These are phyloP conservation scores for Lipomyces japonicus DNA, from an alignment of 805 yeast species.

Conservation along the genomic window DNA sequence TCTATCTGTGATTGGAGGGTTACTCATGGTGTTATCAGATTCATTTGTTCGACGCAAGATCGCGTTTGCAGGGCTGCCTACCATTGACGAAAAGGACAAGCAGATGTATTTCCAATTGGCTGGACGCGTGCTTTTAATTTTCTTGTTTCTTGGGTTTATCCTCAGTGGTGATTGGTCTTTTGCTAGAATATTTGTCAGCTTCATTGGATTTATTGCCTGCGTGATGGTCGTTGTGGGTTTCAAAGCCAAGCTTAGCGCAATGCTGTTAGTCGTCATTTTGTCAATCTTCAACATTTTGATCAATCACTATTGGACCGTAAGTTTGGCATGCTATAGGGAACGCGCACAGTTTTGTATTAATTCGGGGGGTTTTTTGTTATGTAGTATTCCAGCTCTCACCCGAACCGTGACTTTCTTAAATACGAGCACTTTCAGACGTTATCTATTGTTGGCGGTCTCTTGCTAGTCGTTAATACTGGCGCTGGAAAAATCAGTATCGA, in stretches of 20 bases:
- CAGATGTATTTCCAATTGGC: conserved; percentile 80
- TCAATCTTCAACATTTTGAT: conserved; percentile 70
- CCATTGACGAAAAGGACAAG: conserved; percentile 48
- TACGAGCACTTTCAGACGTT: conserved; percentile 94
- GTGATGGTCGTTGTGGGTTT: conserved; percentile 83
- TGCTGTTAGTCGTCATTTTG: conserved; percentile 59
- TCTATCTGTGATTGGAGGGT: conserved; percentile 86
- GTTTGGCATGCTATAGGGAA: too few species aligned
- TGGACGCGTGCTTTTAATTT: conserved; percentile 80
- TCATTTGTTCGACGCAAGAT: conserved; percentile 69
- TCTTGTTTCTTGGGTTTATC: conserved; percentile 80
- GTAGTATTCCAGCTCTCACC: conserved; percentile 55
- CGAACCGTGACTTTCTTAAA: conserved; percentile 80
- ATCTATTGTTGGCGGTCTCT: conserved; percentile 89
- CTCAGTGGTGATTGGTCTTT: conserved; percentile 70
- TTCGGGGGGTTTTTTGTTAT: too few species aligned
- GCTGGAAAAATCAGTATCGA: conserved; percentile 93
- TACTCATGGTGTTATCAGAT: conserved; percentile 81
- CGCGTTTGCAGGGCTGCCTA: conserved; percentile 25
- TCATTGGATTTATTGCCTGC: conserved; percentile 67
- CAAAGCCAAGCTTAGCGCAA: conserved; percentile 86
- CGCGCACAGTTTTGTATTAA: too few species aligned
- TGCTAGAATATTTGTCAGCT: conserved; percentile 57
- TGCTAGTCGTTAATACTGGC: conserved; percentile 88
- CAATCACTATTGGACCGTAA: conserved; percentile 79